Base-by-base conservation (phyloP, 768 basidiomycete genomes). In the Gloeostereum incarnatum region DNA sequence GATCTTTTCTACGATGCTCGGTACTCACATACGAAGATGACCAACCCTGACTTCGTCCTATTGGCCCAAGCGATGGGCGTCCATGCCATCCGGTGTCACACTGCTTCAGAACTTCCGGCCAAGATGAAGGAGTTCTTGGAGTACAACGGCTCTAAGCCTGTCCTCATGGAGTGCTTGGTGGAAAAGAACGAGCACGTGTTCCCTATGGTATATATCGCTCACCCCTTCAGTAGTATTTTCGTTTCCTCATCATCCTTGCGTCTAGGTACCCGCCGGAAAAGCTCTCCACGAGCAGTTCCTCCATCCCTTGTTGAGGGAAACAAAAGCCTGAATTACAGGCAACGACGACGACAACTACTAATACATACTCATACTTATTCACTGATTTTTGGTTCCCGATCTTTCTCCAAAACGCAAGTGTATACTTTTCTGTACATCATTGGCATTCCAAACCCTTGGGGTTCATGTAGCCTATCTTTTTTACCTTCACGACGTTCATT, bases 51-150 rank as follows among this genome's bases (percentile, higher is more conserved):
- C 63, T 98, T 98, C 58, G 78, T 94, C 50, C 69, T 76, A 46
- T 78, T 99, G 24, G 88, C 94, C 13, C 65, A 80, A 49, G 71
- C 93, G 4, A 98, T 98, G 93, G 75, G 81, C 38, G 86, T 93
- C 19, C 90, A 96, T 51, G 93, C 86, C 16, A 78, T 98, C 50
- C 73, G 88, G 43, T 88, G 82, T 57, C 61, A 66, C 35, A 73
- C 53, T 20, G 55, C 69, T 1, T 79, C 70, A 30, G 92, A 99
- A 39, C 71, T 99, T 6, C 89, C 91, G 0, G 77, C 73, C 24
- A 96, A 86, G 72, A 98, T 99, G 94, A 92, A 92, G 68, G 92
- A 97, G 70, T 93, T 99, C 65, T 69, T 99, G 47, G 93, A 93
- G 64, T 94, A 93, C 56, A 87, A 94, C 48, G 79, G 75, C 41